Base-by-base conservation (phyloP, 345 rosid genomes). In the Lumnitzera littorea region DNA sequence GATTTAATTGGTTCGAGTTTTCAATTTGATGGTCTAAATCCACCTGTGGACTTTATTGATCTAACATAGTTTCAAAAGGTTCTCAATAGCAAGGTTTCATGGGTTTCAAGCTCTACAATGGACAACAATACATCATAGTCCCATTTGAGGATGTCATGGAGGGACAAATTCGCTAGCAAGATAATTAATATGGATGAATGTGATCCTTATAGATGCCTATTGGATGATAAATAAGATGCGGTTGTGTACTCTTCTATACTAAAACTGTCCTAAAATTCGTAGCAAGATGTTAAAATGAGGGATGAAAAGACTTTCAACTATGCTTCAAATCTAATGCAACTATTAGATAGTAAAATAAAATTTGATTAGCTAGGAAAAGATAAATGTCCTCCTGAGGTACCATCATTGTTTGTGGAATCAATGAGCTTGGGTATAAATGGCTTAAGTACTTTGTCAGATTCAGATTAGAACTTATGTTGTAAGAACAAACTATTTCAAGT, bases 381-480 rank as follows among this genome's bases (percentile, higher is more conserved):
- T 53, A 61, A 56, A 51, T 62, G 62, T 67, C 65, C 63, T 20
- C 51, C 53, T 60, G 50, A 54, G 10, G 9, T 64, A 58, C 73
- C 76, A 67, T 75, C 64, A 60, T 74, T 82, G 24, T 80, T 73
- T 66, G 89, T 82, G 13, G 98, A 89, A 65, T 92, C 95, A 60
- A 80, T 87, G 67, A 80, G 80, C 81, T 78, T 79, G 41, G 88
- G 86, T 68, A 83, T 87, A 60, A 91, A 81, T 29, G 74, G 77
- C 67, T 73, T 89, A 62, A 71, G 72, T 54, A 62, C 79, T 70
- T 92, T 96, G 4, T 85, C 74, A 46, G 98, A 92, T 78, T 89
- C 91, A 23, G 86, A 82, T 71, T 92, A 97, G 98, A 84, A 78
- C 55, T 68, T 78, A 46, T 87, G 84, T 74, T 92, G 84, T 82